Conservation (phyloP, 2,329 filamentous ascomycete species). For the Penicillium freii region DNA sequence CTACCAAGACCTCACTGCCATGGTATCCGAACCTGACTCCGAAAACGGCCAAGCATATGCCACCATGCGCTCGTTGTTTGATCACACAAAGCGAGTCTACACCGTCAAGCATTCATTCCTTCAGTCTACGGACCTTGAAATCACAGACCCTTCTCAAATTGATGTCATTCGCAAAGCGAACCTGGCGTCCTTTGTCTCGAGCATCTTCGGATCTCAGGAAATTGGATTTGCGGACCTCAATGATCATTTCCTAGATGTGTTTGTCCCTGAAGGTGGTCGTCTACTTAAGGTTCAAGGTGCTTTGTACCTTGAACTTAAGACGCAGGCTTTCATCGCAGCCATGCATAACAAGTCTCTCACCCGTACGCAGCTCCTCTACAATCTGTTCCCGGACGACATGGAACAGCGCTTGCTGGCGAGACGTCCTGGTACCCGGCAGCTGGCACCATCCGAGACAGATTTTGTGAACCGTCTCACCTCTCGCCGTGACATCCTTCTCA, state of each 20-base stretch:
- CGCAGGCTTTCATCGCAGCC: constrained; percentile 64
- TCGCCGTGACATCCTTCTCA: constrained; percentile 57
- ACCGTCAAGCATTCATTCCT: constrained; percentile 57
- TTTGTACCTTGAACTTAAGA: constrained; percentile 64
- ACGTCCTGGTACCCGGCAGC: constrained; percentile 53
- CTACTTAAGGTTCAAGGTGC: constrained; percentile 60
- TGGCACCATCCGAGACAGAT: constrained; percentile 59
- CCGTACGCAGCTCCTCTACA: constrained; percentile 57
- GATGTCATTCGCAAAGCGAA: constrained; percentile 64
- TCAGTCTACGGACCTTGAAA: constrained; percentile 52
- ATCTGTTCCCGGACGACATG: constrained; percentile 59
- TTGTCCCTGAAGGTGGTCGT: constrained; percentile 58
- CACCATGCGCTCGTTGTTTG: constrained; percentile 61
- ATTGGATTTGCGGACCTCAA: constrained; percentile 64
- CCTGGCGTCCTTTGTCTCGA: constrained; percentile 62
- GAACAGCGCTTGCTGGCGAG: constrained; percentile 54
- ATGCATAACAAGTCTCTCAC: constrained; percentile 56
- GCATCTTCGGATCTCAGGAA: constrained; percentile 62
- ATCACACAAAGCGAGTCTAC: constrained; percentile 63
- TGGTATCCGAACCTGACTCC: constrained; percentile 56
- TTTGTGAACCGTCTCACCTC: constrained; percentile 57
- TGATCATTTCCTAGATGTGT: constrained; percentile 62
- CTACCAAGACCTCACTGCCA: constrained; percentile 56
- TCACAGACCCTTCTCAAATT: constrained; percentile 53
- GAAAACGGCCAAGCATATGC: constrained; percentile 61